phyloP scores from a whole-genome alignment of 1,139 yeast species.

The Wickerhamiella infanticola region DNA sequence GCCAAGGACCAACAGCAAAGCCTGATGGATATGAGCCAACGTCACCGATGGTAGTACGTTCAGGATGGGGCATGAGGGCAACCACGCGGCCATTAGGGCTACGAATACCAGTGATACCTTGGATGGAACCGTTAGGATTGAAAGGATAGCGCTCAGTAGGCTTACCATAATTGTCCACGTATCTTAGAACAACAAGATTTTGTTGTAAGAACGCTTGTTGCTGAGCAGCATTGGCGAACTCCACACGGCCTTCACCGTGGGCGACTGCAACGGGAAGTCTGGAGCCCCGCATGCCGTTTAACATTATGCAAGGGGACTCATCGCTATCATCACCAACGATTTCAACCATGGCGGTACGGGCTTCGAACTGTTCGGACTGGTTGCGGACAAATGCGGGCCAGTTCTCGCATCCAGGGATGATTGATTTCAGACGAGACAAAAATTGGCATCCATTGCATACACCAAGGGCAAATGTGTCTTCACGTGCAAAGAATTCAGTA shows the following conservation, averaged over 20 bases:
- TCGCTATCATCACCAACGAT: conserved; percentile 35
- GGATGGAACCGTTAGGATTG: conserved; percentile 93
- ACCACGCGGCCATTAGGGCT: conserved; percentile 87
- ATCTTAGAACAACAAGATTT: conserved; percentile 50
- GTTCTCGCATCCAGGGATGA: conserved; percentile 87
- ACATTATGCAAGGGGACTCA: conserved; percentile 46
- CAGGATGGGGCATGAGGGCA: conserved; percentile 99
- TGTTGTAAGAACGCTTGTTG: conserved; percentile 32
- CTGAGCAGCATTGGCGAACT: conserved; percentile 36
- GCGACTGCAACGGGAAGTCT: conserved; percentile 93
- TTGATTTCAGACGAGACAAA: conserved; percentile 67
- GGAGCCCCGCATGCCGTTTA: conserved; percentile 83
- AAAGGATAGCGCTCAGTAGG: conserved; percentile 73
- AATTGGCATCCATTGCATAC: conserved; percentile 99
- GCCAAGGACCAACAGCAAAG: conserved; percentile 66
- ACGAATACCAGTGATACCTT: conserved; percentile 84
- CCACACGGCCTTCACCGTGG: conserved; percentile 95
- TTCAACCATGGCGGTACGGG: conserved; percentile 85
- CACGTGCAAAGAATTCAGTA: conserved; percentile 65
- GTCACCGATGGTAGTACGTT: conserved; percentile 78
- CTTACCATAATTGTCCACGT: conserved; percentile 80
- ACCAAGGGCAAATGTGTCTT: conserved; percentile 94
- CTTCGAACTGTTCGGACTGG: conserved; percentile 89
- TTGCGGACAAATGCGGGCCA: conserved; percentile 98
- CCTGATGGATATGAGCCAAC: conserved; percentile 74